Conservation (phyloP, 2,329 filamentous ascomycete genomes). For the Fulvia fulva region DNA sequence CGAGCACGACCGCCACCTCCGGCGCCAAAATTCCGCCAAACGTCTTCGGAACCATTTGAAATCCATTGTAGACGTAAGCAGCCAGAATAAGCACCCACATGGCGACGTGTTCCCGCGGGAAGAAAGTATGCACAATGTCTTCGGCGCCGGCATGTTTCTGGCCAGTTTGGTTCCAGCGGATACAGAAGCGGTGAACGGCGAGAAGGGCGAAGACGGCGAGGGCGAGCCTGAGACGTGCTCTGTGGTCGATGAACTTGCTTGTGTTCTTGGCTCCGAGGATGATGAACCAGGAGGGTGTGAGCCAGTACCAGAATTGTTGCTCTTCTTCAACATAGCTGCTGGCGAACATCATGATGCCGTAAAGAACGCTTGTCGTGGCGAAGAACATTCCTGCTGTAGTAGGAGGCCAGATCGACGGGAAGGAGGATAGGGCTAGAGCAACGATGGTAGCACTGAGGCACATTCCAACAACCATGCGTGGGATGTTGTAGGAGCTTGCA, state of each 20-base stretch:
- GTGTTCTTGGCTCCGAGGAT: constrained; percentile 31
- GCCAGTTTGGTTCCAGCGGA: constrained; percentile 94
- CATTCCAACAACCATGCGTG: constrained; percentile 53
- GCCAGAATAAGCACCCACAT: constrained; percentile 71
- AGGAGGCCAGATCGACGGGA: constrained; percentile 29
- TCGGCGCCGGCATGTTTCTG: constrained; percentile 91
- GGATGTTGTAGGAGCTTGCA: constrained; percentile 85
- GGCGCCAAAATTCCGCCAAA: constrained; percentile 27
- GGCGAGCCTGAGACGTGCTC: constrained; percentile 5
- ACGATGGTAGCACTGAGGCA: constrained; percentile 41
- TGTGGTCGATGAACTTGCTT: neutral
- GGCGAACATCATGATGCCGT: constrained; percentile 91
- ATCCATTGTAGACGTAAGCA: constrained; percentile 62
- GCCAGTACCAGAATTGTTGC: constrained; percentile 98
- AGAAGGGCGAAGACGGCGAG: constrained; percentile 43
- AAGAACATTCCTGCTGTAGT: constrained; percentile 47
- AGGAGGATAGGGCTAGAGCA: constrained; percentile 32
- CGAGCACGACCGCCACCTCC: constrained; percentile 30
- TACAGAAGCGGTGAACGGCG: constrained; percentile 59
- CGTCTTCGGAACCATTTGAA: constrained; percentile 38
- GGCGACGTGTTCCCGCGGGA: constrained; percentile 59
- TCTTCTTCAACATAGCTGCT: constrained; percentile 98
- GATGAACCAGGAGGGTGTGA: constrained; percentile 63
- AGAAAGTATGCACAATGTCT: constrained; percentile 73
- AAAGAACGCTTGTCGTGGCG: constrained; percentile 43